These are phyloP conservation scores for Melampsora abietis-canadensis DNA, from an alignment of 1,284 basidiomycete genomes.

Conservation along the genomic window DNA sequence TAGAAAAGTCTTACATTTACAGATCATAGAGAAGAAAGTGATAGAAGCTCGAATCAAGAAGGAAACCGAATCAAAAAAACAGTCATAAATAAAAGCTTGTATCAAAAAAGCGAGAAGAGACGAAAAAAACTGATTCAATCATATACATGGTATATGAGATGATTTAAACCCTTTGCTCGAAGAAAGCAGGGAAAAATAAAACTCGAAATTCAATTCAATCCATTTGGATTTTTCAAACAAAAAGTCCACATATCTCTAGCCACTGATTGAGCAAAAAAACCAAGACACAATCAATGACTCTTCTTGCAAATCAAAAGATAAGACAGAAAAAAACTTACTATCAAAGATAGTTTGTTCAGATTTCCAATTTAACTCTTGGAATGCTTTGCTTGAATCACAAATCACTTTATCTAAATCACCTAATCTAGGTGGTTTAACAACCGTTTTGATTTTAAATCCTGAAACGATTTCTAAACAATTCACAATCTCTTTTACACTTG, in stretches of 20 bases:
- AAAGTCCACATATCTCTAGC: constrained; percentile 36
- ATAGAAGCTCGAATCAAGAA: too few relatives aligned
- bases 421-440: constrained; percentile 41
- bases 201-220: constrained; percentile 1
- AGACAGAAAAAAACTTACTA: constrained; percentile 9
- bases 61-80: too few relatives aligned
- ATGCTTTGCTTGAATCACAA: constrained; percentile 44
- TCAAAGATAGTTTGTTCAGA: constrained; percentile 28
- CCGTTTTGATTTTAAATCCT: constrained; percentile 44
- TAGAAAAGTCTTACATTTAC: too few relatives aligned
- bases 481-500: constrained; percentile 45
- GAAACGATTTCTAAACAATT: constrained; percentile 43
- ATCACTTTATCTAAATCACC: constrained; percentile 46
- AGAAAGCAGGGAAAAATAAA: neutral
- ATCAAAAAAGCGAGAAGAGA: too few relatives aligned
- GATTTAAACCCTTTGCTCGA: neutral
- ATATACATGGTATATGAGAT: neutral
- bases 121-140: neutral
- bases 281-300: neutral
- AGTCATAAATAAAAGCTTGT: too few relatives aligned
- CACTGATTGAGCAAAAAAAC: neutral
- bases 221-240: constrained; percentile 29
- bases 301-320: neutral
- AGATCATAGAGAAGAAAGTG: too few relatives aligned
- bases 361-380: constrained; percentile 45